Evolutionary conservation across 306 rosid species (phyloP), one percentile per base, ranked within the genome.

Genomic region (Citrullus mucosospermus): DNA sequence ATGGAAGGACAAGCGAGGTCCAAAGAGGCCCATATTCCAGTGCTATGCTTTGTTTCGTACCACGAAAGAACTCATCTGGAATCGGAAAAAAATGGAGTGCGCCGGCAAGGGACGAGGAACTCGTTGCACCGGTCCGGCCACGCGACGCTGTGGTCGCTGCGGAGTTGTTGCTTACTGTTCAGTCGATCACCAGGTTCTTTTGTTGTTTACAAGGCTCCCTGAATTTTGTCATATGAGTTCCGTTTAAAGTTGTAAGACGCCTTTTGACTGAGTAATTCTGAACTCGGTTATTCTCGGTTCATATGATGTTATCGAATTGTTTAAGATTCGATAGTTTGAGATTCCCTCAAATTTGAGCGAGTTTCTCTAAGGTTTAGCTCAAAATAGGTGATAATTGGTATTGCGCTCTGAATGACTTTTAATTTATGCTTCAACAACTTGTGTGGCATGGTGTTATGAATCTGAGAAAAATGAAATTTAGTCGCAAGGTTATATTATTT

Each of bases 121-220:
- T 12, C 85, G 91, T 78, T 94, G 98, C 84, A 65, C 79, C 30
- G 92, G 88, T 79, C 86, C 86, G 28, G 87, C 92, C 68, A 86
- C 80, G 0, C 85, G 90, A 43, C 87, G 87, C 9, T 90, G 98
- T 82, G 83, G 79, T 72, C 91, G 91, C 20, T 90, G 98, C 54
- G 95, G 84, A 82, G 98, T 96, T 51, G 93, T 94, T 68, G 89
- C 96, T 73, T 94, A 90, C 75, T 93, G 97, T 84, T 88, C 97
- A 41, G 80, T 87, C 76, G 77, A 93, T 78, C 97, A 93, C 69
- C 98, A 92, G 97, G 98, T 88, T 61, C 58, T 34, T 17, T 65
- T 16, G 1, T 57, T 36, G 56, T 51, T 15, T 34, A 4, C 12
- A 8, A 56, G 62, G 28, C 2, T 16, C 15, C 32, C 6, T 10